A percentile compares a stretch with the other conserved stretches of the same genome.
phyloP scores from a whole-genome alignment of 2,329 filamentous ascomycete species.

The Venturia carpophila region DNA sequence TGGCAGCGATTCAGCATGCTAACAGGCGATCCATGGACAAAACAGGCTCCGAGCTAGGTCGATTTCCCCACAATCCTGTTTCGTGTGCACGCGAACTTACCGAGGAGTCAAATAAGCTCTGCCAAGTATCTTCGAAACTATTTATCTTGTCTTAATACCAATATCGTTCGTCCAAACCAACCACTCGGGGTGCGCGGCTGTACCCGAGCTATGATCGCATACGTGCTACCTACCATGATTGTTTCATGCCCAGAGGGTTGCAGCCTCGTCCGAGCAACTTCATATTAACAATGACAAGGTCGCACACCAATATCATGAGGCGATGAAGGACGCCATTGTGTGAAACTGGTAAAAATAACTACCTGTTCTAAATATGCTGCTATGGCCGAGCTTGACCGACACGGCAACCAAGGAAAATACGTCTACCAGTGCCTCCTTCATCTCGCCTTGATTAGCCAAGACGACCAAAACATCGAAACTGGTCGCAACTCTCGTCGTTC shows the following conservation, averaged over 20 bases:
- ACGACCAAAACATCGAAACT: background rate
- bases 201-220: no score
- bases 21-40: background rate
- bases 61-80: background rate
- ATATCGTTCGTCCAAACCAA: background rate
- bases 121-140: background rate
- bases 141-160: background rate
- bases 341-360: background rate
- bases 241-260: background rate
- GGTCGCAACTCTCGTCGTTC: background rate
- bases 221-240: no score
- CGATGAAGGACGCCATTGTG: background rate
- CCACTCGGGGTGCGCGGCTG: background rate
- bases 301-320: background rate
- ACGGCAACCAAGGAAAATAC: background rate
- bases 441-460: slow-evolving; percentile 2
- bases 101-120: background rate
- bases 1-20: background rate
- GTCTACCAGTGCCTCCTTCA: background rate
- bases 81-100: background rate
- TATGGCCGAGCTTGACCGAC: background rate
- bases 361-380: background rate
- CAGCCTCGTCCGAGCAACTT: background rate
- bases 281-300: background rate
- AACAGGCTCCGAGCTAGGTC: background rate